Percentiles rank a stretch among this genome's conserved stretches.
These are phyloP conservation scores for Colletotrichum liriopes DNA, from an alignment of 2,329 filamentous ascomycete species.

Conservation along the genomic window DNA sequence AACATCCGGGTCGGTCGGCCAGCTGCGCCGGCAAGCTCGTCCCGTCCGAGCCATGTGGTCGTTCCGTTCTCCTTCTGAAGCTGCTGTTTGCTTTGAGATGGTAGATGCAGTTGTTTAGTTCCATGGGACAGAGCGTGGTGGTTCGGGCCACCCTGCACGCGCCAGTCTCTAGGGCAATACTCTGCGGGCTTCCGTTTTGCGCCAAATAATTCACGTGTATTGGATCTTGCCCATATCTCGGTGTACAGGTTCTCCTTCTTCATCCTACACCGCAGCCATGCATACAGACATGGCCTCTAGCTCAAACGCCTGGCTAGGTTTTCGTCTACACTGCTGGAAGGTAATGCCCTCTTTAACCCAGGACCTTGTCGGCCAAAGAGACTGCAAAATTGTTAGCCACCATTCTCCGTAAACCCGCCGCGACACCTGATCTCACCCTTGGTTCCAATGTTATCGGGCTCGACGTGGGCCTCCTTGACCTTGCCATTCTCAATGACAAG, in stretches of 20 bases:
- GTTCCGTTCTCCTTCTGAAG: background rate
- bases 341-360: conserved; percentile 51
- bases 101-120: background rate
- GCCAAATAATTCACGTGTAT: conserved; percentile 4
- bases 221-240: background rate
- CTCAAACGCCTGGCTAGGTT: background rate
- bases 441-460: conserved; percentile 90
- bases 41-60: background rate
- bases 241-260: background rate
- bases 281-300: background rate
- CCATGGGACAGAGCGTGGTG: background rate
- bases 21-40: conserved; percentile 12
- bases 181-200: background rate
- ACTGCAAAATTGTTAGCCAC: conserved; percentile 52
- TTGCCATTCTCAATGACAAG: conserved; percentile 88
- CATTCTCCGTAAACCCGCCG: conserved; percentile 15
- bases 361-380: conserved; percentile 67
- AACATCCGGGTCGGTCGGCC: conserved; percentile 14
- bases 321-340: background rate
- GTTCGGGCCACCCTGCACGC: background rate
- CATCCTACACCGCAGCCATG: background rate
- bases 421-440: conserved; percentile 69
- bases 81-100: background rate
- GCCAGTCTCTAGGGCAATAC: too few relatives aligned
- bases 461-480: conserved; percentile 85